Evolutionary conservation across 805 yeast genomes (phyloP), one percentile per base, ranked within the genome.

Genomic region (Candida insectorum): DNA sequence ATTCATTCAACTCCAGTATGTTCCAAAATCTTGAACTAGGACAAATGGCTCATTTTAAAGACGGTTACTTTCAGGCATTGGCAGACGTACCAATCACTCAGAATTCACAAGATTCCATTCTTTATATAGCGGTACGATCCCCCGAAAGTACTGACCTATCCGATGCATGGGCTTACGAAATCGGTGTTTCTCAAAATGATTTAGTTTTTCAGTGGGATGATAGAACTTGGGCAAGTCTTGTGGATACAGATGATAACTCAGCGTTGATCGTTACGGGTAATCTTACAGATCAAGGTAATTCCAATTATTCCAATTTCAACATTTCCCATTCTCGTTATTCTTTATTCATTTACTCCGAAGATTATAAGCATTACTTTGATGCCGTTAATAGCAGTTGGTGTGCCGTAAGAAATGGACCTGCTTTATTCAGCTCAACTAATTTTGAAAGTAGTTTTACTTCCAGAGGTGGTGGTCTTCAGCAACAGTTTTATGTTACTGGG

Each of bases 181-280:
- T 87, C 21, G 89, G 86, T 3, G 73, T 77, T 2, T 78, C 86
- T 2, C 79, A 72, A 47, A 66, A 66, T 31, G 79, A 79, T 50
- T 59, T 81, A 43, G 76, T 77, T 1, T 82, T 74, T 46, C 85
- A 81, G 49, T 82, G 85, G 84, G 87, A 81, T 52, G 62, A 65
- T 27, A 60, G 74, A 12, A 51, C 75, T 8, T 72, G 77, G 73
- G 70, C 77, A 0, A 47, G 56, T 22, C 59, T 82, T 12, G 73
- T 84, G 2, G 96, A 86, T 51, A 61, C 88, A 0, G 95, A 85
- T 56, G 73, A 75, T 47, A 62, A 67, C 12, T 73, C 85, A 22
- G 88, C 84, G 0, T 60, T 85, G 39, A 62, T 87, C 21, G 74
- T 75, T 14, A 79, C 89, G 1, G 79, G 79, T 2, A 70, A 71